A percentile compares a stretch with the other conserved stretches of the same genome.
Conservation (phyloP, 2,329 filamentous ascomycete genomes). For the Madurella mycetomatis region DNA sequence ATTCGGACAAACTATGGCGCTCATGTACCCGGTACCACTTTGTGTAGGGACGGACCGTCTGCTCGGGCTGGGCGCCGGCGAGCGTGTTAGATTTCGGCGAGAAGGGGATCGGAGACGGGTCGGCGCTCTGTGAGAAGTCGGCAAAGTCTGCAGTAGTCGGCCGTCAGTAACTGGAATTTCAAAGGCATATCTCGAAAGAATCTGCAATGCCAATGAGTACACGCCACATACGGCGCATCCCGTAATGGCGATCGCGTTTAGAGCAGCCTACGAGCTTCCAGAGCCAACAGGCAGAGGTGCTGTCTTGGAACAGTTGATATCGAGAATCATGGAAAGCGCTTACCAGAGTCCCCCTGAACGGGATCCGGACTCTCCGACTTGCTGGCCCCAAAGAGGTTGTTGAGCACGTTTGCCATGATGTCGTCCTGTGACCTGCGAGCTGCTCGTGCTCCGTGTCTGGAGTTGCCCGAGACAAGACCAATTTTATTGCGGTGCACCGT, state of each 20-base stretch:
- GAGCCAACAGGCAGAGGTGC: neutral
- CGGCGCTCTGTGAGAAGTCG: conserved; percentile 80
- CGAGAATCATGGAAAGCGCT: conserved; percentile 28
- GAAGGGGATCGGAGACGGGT: conserved; percentile 53
- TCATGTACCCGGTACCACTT: conserved; percentile 98
- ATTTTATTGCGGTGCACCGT: neutral
- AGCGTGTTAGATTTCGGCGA: conserved; percentile 45
- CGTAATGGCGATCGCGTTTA: too few species aligned
- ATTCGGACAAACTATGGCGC: conserved; percentile 77
- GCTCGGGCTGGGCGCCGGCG: conserved; percentile 41
- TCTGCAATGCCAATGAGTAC: neutral
- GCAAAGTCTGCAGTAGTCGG: conserved; percentile 68
- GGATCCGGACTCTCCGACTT: conserved; percentile 52
- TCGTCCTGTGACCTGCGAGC: neutral
- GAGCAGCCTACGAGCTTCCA: neutral
- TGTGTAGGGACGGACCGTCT: conserved; percentile 64
- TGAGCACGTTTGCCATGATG: conserved; percentile 56
- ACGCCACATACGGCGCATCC: neutral
- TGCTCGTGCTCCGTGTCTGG: neutral
- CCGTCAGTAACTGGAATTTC: neutral
- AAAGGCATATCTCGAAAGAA: neutral
- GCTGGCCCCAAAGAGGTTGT: conserved; percentile 64
- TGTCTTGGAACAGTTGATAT: neutral
- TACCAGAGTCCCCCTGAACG: conserved; percentile 59
- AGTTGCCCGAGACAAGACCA: neutral